Percentiles rank a stretch among this genome's conserved stretches.
Evolutionary conservation across 768 basidiomycete species (phyloP).

Genomic region (Chalciporus sphaerocephalus): DNA sequence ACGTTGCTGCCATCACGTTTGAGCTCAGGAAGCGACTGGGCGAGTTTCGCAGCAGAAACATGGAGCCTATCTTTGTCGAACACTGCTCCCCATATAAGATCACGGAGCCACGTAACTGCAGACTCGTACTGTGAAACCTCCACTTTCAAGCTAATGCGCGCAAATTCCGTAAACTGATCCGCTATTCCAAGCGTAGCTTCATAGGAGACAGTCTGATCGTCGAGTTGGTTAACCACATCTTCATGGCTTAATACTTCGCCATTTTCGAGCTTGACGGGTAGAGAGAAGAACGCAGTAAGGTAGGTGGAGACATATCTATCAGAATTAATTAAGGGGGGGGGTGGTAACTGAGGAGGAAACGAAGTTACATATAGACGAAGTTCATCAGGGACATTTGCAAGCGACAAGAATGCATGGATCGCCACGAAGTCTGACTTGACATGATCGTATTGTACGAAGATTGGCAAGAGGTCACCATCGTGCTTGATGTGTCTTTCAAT

Average conservation of each 20-base stretch:
- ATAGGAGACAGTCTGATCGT: slow-evolving; percentile 88
- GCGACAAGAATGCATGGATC: slow-evolving; percentile 73
- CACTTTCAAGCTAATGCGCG: slow-evolving; percentile 80
- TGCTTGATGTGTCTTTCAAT: slow-evolving; percentile 60
- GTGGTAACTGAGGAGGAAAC: slow-evolving; percentile 29
- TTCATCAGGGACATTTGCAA: slow-evolving; percentile 63
- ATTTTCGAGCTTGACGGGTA: slow-evolving; percentile 68
- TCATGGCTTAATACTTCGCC: slow-evolving; percentile 78
- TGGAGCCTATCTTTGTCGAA: slow-evolving; percentile 84
- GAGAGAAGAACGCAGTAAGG: slow-evolving; percentile 79
- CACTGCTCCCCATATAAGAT: slow-evolving; percentile 68
- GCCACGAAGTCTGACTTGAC: slow-evolving; percentile 95
- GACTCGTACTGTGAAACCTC: slow-evolving; percentile 74
- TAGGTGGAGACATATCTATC: slow-evolving; percentile 74
- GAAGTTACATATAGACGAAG: slow-evolving; percentile 55
- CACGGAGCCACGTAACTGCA: slow-evolving; percentile 82
- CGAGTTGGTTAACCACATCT: slow-evolving; percentile 85
- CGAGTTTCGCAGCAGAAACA: slow-evolving; percentile 81
- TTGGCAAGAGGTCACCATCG: slow-evolving; percentile 69
- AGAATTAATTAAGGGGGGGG: slow-evolving; percentile 5
- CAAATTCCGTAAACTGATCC: slow-evolving; percentile 64
- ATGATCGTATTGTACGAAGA: slow-evolving; percentile 92
- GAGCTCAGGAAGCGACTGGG: slow-evolving; percentile 84
- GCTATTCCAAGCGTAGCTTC: slow-evolving; percentile 64
- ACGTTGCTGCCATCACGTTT: slow-evolving; percentile 88